Percentiles rank a stretch among this genome's conserved stretches.
Evolutionary conservation across 345 rosid genomes (phyloP).

Genomic region (Hibiscus mutabilis): DNA sequence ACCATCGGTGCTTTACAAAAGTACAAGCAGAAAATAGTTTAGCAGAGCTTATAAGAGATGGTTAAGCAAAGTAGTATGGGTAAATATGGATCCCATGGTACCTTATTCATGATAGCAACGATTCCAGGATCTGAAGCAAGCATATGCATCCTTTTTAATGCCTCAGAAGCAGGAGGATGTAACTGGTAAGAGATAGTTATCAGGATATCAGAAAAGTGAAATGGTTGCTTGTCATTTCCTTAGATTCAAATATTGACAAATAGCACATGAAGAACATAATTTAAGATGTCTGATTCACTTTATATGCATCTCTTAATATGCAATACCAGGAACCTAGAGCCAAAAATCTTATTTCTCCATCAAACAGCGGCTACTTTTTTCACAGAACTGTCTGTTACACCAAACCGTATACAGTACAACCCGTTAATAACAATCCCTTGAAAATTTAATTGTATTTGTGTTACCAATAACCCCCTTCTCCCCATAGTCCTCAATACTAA

Average conservation of each 20-base stretch:
- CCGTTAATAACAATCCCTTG: too few species aligned
- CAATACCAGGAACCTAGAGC: neutral
- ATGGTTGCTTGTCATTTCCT: neutral
- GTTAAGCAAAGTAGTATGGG: neutral
- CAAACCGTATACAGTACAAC: too few species aligned
- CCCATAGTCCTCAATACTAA: neutral
- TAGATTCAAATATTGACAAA: neutral
- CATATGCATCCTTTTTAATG: slow-evolving; percentile 89
- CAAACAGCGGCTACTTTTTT: neutral
- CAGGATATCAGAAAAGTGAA: neutral
- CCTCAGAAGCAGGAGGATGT: slow-evolving; percentile 80
- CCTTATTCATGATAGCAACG: slow-evolving; percentile 87
- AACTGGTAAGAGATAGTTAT: slow-evolving; percentile 34
- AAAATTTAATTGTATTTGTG: too few species aligned
- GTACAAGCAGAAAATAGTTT: slow-evolving; percentile 8
- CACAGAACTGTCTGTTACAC: too few species aligned
- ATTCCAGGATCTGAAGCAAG: slow-evolving; percentile 97
- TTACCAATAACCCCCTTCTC: too few species aligned
- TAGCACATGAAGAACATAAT: neutral
- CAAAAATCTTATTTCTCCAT: neutral
- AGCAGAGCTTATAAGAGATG: slow-evolving; percentile 3
- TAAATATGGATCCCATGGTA: slow-evolving; percentile 12
- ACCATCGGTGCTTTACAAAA: slow-evolving; percentile 67
- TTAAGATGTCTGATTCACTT: neutral
- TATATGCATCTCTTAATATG: neutral